phyloP scores from a whole-genome alignment of 2,329 filamentous ascomycete genomes.

The Fusarium staphyleae region DNA sequence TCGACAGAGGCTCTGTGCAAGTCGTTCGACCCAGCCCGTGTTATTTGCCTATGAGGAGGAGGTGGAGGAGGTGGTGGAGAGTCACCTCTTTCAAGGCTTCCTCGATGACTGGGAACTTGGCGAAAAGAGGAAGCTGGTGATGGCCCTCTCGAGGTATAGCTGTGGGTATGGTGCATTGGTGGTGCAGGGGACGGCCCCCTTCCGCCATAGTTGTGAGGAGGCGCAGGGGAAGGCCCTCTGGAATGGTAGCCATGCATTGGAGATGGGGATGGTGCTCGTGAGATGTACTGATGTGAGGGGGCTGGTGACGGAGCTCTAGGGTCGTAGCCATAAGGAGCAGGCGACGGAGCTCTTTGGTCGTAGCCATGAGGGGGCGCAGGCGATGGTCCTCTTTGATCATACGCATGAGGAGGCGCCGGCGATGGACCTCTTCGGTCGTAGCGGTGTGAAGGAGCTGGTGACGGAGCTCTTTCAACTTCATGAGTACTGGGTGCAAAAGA shows the following conservation, averaged over 20 bases:
- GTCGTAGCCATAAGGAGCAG: slow-evolving; percentile 41
- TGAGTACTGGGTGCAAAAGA: slow-evolving; percentile 44
- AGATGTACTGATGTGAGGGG: slow-evolving; percentile 40
- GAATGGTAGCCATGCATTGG: slow-evolving; percentile 44
- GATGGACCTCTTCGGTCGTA: slow-evolving; percentile 40
- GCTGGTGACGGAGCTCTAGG: slow-evolving; percentile 44
- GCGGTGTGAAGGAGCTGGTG: slow-evolving; percentile 34
- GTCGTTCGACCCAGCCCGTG: slow-evolving; percentile 47
- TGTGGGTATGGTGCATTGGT: slow-evolving; percentile 42
- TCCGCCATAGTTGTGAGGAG: slow-evolving; percentile 43
- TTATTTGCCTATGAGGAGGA: slow-evolving; percentile 78
- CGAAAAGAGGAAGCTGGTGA: slow-evolving; percentile 49
- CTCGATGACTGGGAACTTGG: slow-evolving; percentile 36
- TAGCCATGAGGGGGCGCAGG: slow-evolving; percentile 40
- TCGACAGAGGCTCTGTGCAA: slow-evolving; percentile 46
- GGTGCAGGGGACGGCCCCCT: slow-evolving; percentile 44
- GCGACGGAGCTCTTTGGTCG: slow-evolving; percentile 43
- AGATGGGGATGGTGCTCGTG: slow-evolving; percentile 45
- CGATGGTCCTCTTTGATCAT: slow-evolving; percentile 45
- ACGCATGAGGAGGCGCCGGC: slow-evolving; percentile 43
- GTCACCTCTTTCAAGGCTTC: slow-evolving; percentile 51
- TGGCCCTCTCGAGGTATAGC: slow-evolving; percentile 47
- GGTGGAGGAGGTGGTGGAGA: slow-evolving; percentile 83
- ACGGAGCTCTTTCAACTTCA: slow-evolving; percentile 37
- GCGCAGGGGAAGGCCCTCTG: slow-evolving; percentile 41